phyloP scores from a whole-genome alignment of 2,329 filamentous ascomycete genomes.

The Microthyrium microscopicum region DNA sequence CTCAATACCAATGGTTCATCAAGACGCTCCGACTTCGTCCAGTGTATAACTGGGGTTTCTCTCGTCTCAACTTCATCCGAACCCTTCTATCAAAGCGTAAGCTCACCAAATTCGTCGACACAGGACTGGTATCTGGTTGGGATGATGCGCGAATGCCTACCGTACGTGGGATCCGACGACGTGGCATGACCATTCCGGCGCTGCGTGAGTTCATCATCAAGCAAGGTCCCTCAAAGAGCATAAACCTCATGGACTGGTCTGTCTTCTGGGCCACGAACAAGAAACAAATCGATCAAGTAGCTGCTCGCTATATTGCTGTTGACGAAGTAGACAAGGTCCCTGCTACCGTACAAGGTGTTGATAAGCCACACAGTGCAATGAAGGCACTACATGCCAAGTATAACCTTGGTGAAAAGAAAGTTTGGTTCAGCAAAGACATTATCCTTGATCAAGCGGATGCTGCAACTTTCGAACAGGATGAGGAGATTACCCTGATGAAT shows the following conservation, averaged over 20 bases:
- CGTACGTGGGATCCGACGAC: constrained; percentile 59
- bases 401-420: constrained; percentile 71
- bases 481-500: constrained; percentile 92
- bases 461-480: constrained; percentile 60
- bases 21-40: constrained; percentile 55
- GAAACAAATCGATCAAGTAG: constrained; percentile 33
- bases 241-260: constrained; percentile 72
- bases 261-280: constrained; percentile 39
- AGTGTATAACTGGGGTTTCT: constrained; percentile 75
- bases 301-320: constrained; percentile 37
- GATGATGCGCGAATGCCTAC: constrained; percentile 80
- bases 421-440: constrained; percentile 58
- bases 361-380: constrained; percentile 35
- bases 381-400: constrained; percentile 87
- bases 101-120: constrained; percentile 66
- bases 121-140: constrained; percentile 65
- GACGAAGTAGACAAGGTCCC: constrained; percentile 54
- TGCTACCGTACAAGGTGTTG: constrained; percentile 49
- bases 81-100: constrained; percentile 78
- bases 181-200: constrained; percentile 64
- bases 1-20: constrained; percentile 76
- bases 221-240: constrained; percentile 70
- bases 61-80: constrained; percentile 67
- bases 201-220: constrained; percentile 71
- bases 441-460: constrained; percentile 79